A percentile compares a stretch with the other conserved stretches of the same genome.
These are phyloP conservation scores for Pyrenochaeta sp. DNA, from an alignment of 2,329 filamentous ascomycete genomes.

Conservation along the genomic window DNA sequence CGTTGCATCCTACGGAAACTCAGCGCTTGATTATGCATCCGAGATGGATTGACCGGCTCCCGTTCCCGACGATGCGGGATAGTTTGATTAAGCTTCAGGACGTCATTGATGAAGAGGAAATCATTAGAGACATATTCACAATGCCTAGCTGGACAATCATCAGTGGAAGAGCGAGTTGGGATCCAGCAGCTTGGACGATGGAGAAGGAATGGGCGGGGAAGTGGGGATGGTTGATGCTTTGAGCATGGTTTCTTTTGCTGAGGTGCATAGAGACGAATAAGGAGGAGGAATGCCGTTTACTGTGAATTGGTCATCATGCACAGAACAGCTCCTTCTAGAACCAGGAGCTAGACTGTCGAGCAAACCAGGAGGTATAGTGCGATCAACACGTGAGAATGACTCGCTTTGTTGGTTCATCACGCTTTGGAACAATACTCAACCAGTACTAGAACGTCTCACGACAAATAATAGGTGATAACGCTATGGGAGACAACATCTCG, in stretches of 20 bases:
- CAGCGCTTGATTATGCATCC: slow-evolving; percentile 48
- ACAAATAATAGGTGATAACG: too few species aligned
- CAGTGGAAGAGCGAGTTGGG: slow-evolving; percentile 38
- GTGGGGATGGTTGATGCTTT: slow-evolving; percentile 43
- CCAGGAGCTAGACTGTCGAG: too few species aligned
- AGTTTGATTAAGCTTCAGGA: slow-evolving; percentile 43
- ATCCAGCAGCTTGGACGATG: slow-evolving; percentile 48
- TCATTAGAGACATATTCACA: slow-evolving; percentile 45
- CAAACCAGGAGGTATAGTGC: too few species aligned
- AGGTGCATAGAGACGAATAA: neutral
- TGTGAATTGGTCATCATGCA: neutral
- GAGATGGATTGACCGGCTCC: slow-evolving; percentile 54
- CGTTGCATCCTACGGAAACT: slow-evolving; percentile 45
- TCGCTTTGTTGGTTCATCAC: too few species aligned
- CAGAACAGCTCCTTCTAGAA: neutral
- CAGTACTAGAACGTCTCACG: too few species aligned
- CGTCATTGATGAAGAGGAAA: slow-evolving; percentile 50
- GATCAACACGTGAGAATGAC: too few species aligned
- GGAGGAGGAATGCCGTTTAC: neutral
- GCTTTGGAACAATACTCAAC: too few species aligned
- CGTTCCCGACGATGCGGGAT: slow-evolving; percentile 52
- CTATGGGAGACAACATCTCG: too few species aligned
- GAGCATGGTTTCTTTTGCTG: neutral
- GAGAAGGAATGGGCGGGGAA: slow-evolving; percentile 44
- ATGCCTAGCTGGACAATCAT: slow-evolving; percentile 45